Evolutionary conservation across 164 flowering plant species (phyloP).

Genomic region (Macadamia integrifolia): DNA sequence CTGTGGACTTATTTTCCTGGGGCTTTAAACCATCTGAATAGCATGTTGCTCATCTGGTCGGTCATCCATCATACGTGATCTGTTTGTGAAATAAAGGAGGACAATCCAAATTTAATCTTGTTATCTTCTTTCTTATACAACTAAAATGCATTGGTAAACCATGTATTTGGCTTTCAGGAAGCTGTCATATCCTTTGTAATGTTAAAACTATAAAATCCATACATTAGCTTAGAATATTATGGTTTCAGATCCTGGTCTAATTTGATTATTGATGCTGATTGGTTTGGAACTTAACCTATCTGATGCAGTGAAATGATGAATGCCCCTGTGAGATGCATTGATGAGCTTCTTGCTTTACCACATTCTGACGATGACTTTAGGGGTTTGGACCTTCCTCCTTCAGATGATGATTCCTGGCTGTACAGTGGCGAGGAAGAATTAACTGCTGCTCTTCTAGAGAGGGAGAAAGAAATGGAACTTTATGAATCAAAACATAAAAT

Average conservation of each 20-base stretch:
- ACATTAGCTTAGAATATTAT: too few species aligned
- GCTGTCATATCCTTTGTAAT: too few species aligned
- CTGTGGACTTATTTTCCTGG: not conserved
- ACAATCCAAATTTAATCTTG: too few species aligned
- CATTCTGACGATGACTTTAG: slow-evolving; percentile 58
- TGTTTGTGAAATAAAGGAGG: too few species aligned
- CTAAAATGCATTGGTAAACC: too few species aligned
- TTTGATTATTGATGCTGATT: not conserved
- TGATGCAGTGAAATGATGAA: slow-evolving; percentile 71
- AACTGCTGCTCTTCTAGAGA: slow-evolving; percentile 63
- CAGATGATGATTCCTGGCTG: slow-evolving; percentile 94
- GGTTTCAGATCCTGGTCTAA: not conserved
- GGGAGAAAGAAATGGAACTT: slow-evolving; percentile 82
- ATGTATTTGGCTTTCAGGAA: too few species aligned
- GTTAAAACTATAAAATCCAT: too few species aligned
- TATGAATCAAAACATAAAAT: slow-evolving; percentile 46
- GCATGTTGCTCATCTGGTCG: not conserved
- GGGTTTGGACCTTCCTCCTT: slow-evolving; percentile 60
- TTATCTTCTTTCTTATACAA: too few species aligned
- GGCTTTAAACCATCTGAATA: not conserved
- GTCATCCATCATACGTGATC: too few species aligned
- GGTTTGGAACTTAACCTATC: not conserved
- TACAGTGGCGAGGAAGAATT: slow-evolving; percentile 86
- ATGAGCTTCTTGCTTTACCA: slow-evolving; percentile 76
- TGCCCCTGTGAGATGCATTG: slow-evolving; percentile 80